These are phyloP conservation scores for Citrus trifoliata DNA, from an alignment of 345 rosid genomes.

Conservation along the genomic window DNA sequence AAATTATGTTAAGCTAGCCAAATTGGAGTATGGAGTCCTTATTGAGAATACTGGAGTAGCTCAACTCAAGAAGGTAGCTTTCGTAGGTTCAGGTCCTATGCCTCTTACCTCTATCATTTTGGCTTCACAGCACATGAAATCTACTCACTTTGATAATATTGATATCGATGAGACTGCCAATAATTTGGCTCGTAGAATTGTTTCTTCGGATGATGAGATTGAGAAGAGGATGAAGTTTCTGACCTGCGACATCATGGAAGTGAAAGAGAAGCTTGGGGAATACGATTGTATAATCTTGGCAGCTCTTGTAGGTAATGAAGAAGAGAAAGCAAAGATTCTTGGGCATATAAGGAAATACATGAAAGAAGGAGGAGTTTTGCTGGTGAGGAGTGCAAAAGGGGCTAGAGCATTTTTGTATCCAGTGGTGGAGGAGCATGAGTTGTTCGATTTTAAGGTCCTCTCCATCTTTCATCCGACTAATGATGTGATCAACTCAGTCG, in stretches of 20 bases:
- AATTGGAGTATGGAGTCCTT: constrained; percentile 17
- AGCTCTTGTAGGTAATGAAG: constrained; percentile 34
- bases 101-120: constrained; percentile 37
- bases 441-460: constrained; percentile 33
- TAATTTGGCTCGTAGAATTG: constrained; percentile 20
- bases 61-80: constrained; percentile 30
- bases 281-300: constrained; percentile 39
- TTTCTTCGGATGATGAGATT: constrained; percentile 20
- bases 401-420: constrained; percentile 39
- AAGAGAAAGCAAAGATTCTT: constrained; percentile 24
- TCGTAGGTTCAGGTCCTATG: constrained; percentile 43
- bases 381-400: constrained; percentile 39
- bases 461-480: constrained; percentile 33
- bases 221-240: constrained; percentile 32
- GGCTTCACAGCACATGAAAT: constrained; percentile 33
- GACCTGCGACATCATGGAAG: constrained; percentile 30
- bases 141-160: constrained; percentile 25
- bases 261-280: constrained; percentile 27
- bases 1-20: constrained; percentile 35
- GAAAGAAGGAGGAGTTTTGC: constrained; percentile 28
- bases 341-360: constrained; percentile 29
- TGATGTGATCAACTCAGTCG: constrained; percentile 38
- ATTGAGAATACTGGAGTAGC: constrained; percentile 12
- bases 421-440: constrained; percentile 23
- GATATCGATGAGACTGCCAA: constrained; percentile 31